Evolutionary conservation across 2,329 filamentous ascomycete genomes (phyloP).

Genomic region (Cytospora paraplurivora): DNA sequence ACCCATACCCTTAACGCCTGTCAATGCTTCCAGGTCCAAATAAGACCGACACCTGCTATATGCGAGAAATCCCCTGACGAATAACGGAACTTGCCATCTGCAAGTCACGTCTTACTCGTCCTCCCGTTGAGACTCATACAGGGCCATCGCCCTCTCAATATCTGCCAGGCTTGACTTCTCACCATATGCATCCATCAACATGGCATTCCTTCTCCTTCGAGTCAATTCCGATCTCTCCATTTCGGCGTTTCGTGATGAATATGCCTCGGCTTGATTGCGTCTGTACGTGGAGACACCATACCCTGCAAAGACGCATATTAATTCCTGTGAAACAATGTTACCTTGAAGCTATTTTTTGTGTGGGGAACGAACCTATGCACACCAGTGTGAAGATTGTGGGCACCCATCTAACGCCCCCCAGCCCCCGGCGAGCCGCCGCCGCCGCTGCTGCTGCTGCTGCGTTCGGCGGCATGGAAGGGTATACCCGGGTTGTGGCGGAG

Average conservation of each 20-base stretch:
- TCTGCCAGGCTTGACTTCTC: conserved; percentile 51
- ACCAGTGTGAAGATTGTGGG: conserved; percentile 27
- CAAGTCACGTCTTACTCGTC: neutral
- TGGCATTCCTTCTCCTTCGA: conserved; percentile 41
- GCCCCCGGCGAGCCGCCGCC: conserved; percentile 10
- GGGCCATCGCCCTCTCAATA: conserved; percentile 50
- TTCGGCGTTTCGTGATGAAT: conserved; percentile 10
- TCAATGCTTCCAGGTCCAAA: conserved; percentile 2
- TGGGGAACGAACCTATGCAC: conserved; percentile 27
- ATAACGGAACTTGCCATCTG: neutral
- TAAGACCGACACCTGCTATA: neutral
- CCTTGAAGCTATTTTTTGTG: conserved; percentile 9
- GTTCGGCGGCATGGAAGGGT: conserved; percentile 21
- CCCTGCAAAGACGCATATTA: conserved; percentile 27
- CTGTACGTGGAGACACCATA: conserved; percentile 28
- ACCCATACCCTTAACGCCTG: conserved; percentile 10
- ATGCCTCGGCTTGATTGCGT: conserved; percentile 21
- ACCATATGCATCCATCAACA: conserved; percentile 53
- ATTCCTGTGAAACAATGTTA: conserved; percentile 24
- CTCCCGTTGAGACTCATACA: conserved; percentile 44
- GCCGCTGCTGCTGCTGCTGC: neutral
- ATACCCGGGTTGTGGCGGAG: conserved; percentile 23
- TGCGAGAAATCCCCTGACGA: neutral
- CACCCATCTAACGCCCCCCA: conserved; percentile 21
- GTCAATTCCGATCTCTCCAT: conserved; percentile 17